Conservation (phyloP, 108 stramenopile genomes). For the Schizochytrium sp. region DNA sequence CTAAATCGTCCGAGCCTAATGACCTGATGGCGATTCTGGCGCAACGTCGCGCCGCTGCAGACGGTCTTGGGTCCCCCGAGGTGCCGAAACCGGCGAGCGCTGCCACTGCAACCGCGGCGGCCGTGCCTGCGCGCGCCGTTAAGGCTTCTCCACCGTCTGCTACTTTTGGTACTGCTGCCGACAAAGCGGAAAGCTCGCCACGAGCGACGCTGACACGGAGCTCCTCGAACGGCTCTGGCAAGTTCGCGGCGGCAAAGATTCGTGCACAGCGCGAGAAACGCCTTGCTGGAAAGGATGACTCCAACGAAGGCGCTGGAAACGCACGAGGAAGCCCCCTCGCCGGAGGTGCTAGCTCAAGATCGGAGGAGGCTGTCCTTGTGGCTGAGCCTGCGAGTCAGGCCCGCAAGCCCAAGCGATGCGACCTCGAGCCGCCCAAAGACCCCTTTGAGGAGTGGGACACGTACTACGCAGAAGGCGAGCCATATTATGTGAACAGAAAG, state of each 20-base stretch:
- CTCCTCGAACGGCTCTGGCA: not conserved
- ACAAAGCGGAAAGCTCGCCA: too few relatives aligned
- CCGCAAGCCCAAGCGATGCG: not conserved
- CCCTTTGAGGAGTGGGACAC: constrained; percentile 13
- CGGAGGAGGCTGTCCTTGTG: not conserved
- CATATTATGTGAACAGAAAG: not conserved
- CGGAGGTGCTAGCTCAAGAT: not conserved
- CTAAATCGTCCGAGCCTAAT: not conserved
- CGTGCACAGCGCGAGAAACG: not conserved
- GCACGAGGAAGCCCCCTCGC: not conserved
- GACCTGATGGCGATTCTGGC: not conserved
- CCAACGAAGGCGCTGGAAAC: not conserved
- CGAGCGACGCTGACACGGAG: not conserved
- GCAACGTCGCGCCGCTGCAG: not conserved
- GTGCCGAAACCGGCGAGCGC: too few relatives aligned
- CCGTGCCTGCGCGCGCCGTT: too few relatives aligned
- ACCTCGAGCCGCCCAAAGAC: not conserved
- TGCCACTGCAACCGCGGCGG: too few relatives aligned
- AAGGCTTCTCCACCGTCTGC: too few relatives aligned
- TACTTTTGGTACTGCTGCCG: too few relatives aligned
- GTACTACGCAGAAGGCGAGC: not conserved
- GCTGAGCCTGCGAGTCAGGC: not conserved
- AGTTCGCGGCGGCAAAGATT: not conserved
- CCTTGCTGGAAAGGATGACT: not conserved
- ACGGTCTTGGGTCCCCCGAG: too few relatives aligned